Evolutionary conservation across 306 rosid genomes (phyloP).

Genomic region (Cicer yamashitae): DNA sequence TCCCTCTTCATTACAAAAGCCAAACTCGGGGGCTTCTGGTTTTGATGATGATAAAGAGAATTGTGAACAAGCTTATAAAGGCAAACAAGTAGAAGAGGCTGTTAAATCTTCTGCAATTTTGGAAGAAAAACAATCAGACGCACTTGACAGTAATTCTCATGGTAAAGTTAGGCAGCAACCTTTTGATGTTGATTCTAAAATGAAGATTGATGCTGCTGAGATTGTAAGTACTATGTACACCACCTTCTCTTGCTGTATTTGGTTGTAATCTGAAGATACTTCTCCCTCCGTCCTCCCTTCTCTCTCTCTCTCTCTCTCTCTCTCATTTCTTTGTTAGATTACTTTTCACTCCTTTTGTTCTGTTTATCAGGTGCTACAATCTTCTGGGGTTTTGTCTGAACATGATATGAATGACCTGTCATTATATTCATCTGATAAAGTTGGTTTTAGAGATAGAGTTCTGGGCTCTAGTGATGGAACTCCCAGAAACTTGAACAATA

Average conservation of each 20-base stretch:
- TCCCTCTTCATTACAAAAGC: conserved; percentile 53
- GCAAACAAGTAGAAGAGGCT: conserved; percentile 44
- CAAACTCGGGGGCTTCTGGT: conserved; percentile 43
- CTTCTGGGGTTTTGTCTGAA: conserved; percentile 67
- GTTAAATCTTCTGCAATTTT: conserved; percentile 39
- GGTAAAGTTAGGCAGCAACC: conserved; percentile 49
- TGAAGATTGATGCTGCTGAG: conserved; percentile 48
- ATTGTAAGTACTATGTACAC: conserved; percentile 55
- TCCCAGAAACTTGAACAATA: conserved; percentile 50
- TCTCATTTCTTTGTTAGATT: neutral
- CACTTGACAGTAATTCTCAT: conserved; percentile 46
- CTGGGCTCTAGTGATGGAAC: conserved; percentile 49
- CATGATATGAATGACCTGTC: conserved; percentile 66
- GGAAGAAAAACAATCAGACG: conserved; percentile 39
- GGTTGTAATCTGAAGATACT: neutral
- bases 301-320: neutral
- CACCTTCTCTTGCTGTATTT: conserved; percentile 5
- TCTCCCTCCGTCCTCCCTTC: neutral
- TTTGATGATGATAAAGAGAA: conserved; percentile 67
- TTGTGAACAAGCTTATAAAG: conserved; percentile 41
- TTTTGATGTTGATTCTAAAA: conserved; percentile 47
- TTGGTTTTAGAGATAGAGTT: conserved; percentile 51
- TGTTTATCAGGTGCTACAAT: conserved; percentile 54
- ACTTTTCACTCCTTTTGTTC: conserved; percentile 25
- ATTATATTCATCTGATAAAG: conserved; percentile 62